A percentile compares a stretch with the other conserved stretches of the same genome.
Conservation (phyloP, 2,329 filamentous ascomycete species). For the Fusarium tricinctum region DNA sequence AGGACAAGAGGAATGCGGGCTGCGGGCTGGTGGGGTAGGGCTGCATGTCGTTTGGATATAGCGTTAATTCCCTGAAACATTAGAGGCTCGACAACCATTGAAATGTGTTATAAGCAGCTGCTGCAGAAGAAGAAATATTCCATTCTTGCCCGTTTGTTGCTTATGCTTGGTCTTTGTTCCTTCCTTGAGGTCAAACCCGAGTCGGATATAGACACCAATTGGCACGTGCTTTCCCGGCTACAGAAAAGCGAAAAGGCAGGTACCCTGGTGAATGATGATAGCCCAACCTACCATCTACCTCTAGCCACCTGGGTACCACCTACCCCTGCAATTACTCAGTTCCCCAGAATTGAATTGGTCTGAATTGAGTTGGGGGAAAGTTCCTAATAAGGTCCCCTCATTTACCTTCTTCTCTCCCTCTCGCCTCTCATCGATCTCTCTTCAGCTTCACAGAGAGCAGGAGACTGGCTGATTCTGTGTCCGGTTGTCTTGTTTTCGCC, state of each 20-base stretch:
- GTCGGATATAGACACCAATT: conserved; percentile 29
- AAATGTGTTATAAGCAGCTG: background rate
- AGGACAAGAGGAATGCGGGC: conserved; percentile 3
- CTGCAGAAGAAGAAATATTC: background rate
- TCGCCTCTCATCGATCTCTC: conserved; percentile 17
- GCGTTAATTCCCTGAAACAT: conserved; percentile 38
- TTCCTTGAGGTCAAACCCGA: conserved; percentile 13
- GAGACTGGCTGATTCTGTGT: background rate
- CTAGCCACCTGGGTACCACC: background rate
- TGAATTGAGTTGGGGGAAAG: conserved; percentile 16
- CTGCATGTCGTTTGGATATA: conserved; percentile 33
- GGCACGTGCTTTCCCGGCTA: conserved; percentile 40
- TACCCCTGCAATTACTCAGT: conserved; percentile 40
- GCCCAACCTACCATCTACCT: background rate
- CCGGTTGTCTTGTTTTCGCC: conserved; percentile 5
- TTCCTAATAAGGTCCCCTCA: conserved; percentile 38
- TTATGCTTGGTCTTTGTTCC: conserved; percentile 20
- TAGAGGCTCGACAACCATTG: background rate
- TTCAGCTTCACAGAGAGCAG: conserved; percentile 9
- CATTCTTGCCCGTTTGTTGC: conserved; percentile 9
- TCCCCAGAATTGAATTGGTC: conserved; percentile 38
- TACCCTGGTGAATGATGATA: conserved; percentile 32
- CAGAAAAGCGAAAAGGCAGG: conserved; percentile 30
- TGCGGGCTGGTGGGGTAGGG: conserved; percentile 43
- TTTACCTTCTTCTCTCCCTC: conserved; percentile 30